Evolutionary conservation across 805 yeast genomes (phyloP), one percentile per base, ranked within the genome.

Genomic region (Naumovozyma castellii): DNA sequence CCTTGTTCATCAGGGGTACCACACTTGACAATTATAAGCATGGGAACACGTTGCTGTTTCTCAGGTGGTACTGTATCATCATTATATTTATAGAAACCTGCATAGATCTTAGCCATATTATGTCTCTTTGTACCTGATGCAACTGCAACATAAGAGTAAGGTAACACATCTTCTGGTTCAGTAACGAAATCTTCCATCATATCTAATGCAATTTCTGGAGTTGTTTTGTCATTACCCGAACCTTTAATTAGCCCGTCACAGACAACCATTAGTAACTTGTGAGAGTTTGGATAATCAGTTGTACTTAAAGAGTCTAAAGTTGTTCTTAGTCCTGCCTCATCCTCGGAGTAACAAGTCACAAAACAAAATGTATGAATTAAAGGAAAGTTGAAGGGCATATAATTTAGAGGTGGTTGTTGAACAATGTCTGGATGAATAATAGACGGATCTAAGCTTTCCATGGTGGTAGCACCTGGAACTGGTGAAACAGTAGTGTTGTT

Each of bases 191-290:
- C 86, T 9, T 80, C 75, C 92, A 92, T 85, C 88, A 92, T 80
- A 33, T 75, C 75, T 44, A 92, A 62, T 15, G 80, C 87, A 52
- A 88, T 82, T 17, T 92, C 98, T 0, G 97, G 96, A 0, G 98
- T 92, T 2, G 87, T 71, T 56, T 62, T 57, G 40, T 79, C 88
- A 62, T 90, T 90, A 36, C 97, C 97, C 16, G 95, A 79, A 48
- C 98, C 98, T 54, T 90, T 88, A 50, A 92, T 80, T 28, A 90
- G 50, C 50, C 98, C 98, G 66, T 92, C 98, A 69, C 97, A 90
- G 12, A 90, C 73, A 32, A 88, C 77, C 39, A 87, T 65, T 32
- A 92, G 69, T 45, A 92, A 66, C 59, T 90, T 92, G 62, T 92
- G 97, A 3, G 96, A 84, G 59, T 87, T 88, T 41, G 97, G 97